Evolutionary conservation across 164 flowering plant genomes (phyloP).

Genomic region (Vitis rupestris): DNA sequence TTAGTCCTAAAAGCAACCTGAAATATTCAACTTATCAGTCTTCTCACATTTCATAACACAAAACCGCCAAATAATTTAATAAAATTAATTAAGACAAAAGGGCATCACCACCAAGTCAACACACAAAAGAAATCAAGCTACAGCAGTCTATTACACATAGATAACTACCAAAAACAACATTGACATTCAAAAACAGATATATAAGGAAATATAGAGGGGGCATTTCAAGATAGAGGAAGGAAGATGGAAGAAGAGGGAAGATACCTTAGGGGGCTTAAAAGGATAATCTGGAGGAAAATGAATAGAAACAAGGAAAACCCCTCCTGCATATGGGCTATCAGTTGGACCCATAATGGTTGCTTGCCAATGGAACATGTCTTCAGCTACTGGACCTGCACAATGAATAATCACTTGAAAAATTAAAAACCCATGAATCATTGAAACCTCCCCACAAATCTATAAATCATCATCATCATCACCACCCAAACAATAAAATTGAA

Average conservation of each 20-base stretch:
- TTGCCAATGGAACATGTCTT: constrained; percentile 50
- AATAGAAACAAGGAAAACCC: constrained; percentile 36
- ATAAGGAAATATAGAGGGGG: background rate
- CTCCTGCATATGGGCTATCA: constrained; percentile 43
- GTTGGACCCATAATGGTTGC: constrained; percentile 46
- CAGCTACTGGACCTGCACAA: constrained; percentile 32
- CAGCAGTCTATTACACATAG: too few species aligned
- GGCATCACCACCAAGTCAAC: too few species aligned
- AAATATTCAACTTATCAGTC: background rate
- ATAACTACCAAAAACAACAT: too few species aligned
- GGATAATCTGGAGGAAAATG: constrained; percentile 45
- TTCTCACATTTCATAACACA: background rate
- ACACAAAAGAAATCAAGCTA: too few species aligned
- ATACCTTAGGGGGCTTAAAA: constrained; percentile 48
- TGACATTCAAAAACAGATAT: too few species aligned
- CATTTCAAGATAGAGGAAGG: background rate
- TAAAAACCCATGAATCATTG: background rate
- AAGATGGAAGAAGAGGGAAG: background rate
- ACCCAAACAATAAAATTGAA: background rate
- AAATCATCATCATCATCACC: too few species aligned
- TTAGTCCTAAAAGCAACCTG: constrained; percentile 49
- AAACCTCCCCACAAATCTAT: too few species aligned
- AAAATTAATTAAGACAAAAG: too few species aligned
- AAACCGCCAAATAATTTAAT: background rate
- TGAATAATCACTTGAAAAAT: background rate